Evolutionary conservation across 192 early-diverging fungal species (phyloP), one percentile per base, ranked within the genome.

Genomic region (Polychytrium aggregatum): DNA sequence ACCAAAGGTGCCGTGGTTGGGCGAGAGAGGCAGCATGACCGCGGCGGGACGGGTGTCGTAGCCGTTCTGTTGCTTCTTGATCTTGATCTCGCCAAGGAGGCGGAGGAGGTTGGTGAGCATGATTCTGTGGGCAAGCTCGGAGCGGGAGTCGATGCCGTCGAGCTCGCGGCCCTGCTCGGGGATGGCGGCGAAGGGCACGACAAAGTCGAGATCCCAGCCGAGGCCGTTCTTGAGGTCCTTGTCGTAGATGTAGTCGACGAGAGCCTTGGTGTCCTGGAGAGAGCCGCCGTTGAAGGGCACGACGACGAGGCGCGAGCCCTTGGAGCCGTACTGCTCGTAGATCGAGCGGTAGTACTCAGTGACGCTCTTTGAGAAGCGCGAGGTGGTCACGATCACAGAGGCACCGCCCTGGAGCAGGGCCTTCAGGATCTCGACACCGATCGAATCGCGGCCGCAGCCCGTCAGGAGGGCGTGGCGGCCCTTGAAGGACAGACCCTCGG

Each of bases 1-100:
- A 49, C 92, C 92, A 57, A 97, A 97, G 3, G 84, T 85, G 43
- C 90, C 92, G 65, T 97, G 92, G 78, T 97, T 97, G 44, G 92
- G 92, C 48, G 92, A 97, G 44, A 94, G 59, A 8, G 92, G 92
- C 28, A 97, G 64, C 14, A 97, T 70, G 22, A 86, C 85, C 39
- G 83, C 81, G 18, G 92, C 86, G 37, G 90, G 87, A 45, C 88
- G 86, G 44, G 87, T 91, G 52, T 87, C 81, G 51, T 74, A 81
- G 29, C 82, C 76, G 28, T 74, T 60, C 56, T 53, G 51, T 53
- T 79, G 74, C 78, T 97, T 97, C 61, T 85, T 73, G 42, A 68
- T 63, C 66, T 88, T 90, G 45, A 97, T 79, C 41, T 76, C 67
- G 43, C 93, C 93, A 48, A 97, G 62, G 51, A 94, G 54, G 27